Percentiles rank a stretch among this genome's conserved stretches.
These are phyloP conservation scores for Crithidia bombi DNA, from an alignment of 208 protist genomes.

Conservation along the genomic window DNA sequence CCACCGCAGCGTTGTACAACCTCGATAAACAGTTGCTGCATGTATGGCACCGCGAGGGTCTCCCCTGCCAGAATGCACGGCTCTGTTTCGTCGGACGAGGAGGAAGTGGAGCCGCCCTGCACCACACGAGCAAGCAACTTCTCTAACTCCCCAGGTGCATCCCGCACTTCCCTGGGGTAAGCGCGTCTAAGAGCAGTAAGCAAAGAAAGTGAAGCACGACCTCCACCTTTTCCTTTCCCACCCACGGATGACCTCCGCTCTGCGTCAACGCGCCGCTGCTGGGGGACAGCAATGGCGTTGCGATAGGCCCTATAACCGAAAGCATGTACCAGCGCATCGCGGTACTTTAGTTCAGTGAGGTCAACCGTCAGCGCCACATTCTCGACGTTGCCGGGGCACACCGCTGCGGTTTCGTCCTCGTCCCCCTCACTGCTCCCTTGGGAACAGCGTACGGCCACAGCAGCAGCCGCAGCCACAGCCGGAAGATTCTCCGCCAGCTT, in stretches of 20 bases:
- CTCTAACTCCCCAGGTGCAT: slow-evolving; percentile 30
- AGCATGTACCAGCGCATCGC: slow-evolving; percentile 23
- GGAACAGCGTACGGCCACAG: neutral
- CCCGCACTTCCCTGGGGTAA: slow-evolving; percentile 15
- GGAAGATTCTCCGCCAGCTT: slow-evolving; percentile 10
- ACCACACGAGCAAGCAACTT: slow-evolving; percentile 48
- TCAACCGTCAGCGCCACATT: neutral
- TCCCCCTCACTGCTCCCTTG: neutral
- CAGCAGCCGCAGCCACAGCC: neutral
- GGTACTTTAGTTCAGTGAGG: slow-evolving; percentile 4
- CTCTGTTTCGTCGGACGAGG: slow-evolving; percentile 6
- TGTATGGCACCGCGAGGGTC: slow-evolving; percentile 56
- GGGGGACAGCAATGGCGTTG: slow-evolving; percentile 4
- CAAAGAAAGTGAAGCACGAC: slow-evolving; percentile 3
- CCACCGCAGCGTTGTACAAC: slow-evolving; percentile 32
- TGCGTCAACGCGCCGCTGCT: slow-evolving; percentile 6
- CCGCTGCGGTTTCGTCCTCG: neutral
- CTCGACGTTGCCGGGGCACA: neutral
- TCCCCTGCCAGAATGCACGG: slow-evolving; percentile 56
- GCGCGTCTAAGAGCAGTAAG: neutral
- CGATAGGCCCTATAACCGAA: slow-evolving; percentile 39
- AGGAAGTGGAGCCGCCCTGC: slow-evolving; percentile 14
- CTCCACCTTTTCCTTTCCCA: slow-evolving; percentile 36
- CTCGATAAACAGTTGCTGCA: slow-evolving; percentile 38
- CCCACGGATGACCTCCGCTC: neutral